Percentiles rank a stretch among this genome's conserved stretches.
These are phyloP conservation scores for Marchantia paleacea DNA, from an alignment of 225 moss, liverwort and hornwort species.

Conservation along the genomic window DNA sequence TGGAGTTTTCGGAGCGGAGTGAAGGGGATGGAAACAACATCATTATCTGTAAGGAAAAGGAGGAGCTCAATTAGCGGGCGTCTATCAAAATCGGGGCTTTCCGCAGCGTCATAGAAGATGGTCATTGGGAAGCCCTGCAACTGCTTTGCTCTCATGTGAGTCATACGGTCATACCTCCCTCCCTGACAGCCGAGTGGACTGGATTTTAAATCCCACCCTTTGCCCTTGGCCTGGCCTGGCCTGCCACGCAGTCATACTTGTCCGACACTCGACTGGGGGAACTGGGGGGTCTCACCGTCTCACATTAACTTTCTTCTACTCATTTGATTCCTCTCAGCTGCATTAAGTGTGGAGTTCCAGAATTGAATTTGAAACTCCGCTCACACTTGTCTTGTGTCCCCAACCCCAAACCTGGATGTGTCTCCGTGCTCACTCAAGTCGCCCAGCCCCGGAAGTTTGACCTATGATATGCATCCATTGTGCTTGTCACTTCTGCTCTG, in stretches of 20 bases:
- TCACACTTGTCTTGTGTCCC: not conserved
- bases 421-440: not conserved
- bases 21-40: conserved; percentile 2
- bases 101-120: not conserved
- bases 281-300: no score
- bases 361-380: not conserved
- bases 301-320: not conserved
- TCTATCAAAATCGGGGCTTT: not conserved
- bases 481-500: not conserved
- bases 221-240: no score
- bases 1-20: conserved; percentile 5
- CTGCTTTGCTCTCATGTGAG: conserved; percentile 27
- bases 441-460: not conserved
- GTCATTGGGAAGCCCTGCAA: conserved; percentile 19
- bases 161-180: not conserved
- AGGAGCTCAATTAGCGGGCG: not conserved
- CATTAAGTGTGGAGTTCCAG: not conserved
- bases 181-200: not conserved
- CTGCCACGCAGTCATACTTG: not conserved
- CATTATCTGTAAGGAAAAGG: conserved; percentile 1
- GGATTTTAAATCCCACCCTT: not conserved
- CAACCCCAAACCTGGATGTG: no score
- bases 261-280: not conserved
- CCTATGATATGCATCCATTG: not conserved
- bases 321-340: not conserved